Base-by-base conservation (phyloP, 1,284 basidiomycete species). In the Cystobasidium pallidum region DNA sequence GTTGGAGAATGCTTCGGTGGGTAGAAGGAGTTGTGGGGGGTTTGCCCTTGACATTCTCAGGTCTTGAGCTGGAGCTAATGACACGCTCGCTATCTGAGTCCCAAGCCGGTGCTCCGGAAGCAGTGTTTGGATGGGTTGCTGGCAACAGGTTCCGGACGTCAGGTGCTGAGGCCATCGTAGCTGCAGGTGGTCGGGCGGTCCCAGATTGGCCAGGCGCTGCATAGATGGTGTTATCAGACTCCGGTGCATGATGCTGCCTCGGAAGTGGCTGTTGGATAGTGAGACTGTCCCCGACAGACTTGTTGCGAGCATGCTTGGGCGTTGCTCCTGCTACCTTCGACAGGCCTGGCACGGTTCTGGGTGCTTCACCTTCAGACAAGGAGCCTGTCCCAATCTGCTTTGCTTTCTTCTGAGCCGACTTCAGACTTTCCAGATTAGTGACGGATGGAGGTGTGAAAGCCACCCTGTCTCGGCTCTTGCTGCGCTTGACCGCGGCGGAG, bases 371-470 rank as follows among this genome's bases (percentile, higher is more conserved):
- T 21, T 64, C 62, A 34, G 62, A 64, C 8, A 64, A 28, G 2
- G 62, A 64, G 7, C 47, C 47, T 13, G 52, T 15, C 4, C 45
- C 52, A 2, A 36, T 49, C 34, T 66, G 51, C n/a, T 66, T 57
- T 26, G 64, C 49, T 24, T 55, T 67, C 54, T 59, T 67, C 24
- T 64, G 62, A 17, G 66, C 66, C 8, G 55, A 47, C 30, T 67
- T 55, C 55, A 67, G 26, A 36, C 66, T 67, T n/a, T 70, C 57
- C 32, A 52, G 24, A 43, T 71, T 71, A 10, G 45, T 32, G 19
- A 71, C 68, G 3, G 68, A 71, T 24, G 68, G 47, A 10, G 68
- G 68, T n/a, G 52, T 55, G 52, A 49, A 66, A 41, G 64, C 64
- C 6, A 43, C 36, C 32, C 52, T 57, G 32, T 52, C 36, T 28